Evolutionary conservation across 192 early-diverging fungal genomes (phyloP).

Genomic region (Backusella westeae): DNA sequence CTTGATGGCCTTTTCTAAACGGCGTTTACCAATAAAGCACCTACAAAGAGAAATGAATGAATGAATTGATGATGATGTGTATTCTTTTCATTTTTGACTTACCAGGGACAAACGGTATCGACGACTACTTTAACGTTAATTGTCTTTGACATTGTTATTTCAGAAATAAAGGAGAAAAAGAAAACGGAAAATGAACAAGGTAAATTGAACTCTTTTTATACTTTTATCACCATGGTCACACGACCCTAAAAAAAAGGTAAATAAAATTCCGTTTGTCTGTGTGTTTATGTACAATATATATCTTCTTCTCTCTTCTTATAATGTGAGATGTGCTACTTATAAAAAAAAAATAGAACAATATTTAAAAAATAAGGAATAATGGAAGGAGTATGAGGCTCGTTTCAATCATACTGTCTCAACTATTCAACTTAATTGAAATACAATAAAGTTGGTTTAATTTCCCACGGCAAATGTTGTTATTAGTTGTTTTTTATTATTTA

Average conservation of each 20-base stretch:
- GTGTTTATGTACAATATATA: background rate
- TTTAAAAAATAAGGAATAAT: background rate
- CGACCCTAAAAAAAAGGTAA: background rate
- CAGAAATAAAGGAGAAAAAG: background rate
- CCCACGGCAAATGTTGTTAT: too few relatives aligned
- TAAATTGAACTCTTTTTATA: background rate
- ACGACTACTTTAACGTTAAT: conserved; percentile 59
- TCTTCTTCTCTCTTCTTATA: background rate
- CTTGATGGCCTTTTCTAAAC: conserved; percentile 59
- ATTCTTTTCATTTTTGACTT: background rate
- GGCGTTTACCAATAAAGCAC: conserved; percentile 76
- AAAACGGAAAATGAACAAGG: background rate
- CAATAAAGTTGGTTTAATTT: too few relatives aligned
- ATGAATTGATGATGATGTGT: background rate
- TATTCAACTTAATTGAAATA: too few relatives aligned
- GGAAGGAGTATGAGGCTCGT: background rate
- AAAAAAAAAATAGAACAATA: too few relatives aligned
- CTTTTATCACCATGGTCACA: background rate
- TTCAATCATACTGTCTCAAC: background rate
- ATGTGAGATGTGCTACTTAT: too few relatives aligned
- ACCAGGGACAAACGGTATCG: conserved; percentile 74
- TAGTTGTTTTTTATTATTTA: too few relatives aligned
- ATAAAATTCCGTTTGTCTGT: background rate
- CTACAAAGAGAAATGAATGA: background rate
- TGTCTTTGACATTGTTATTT: conserved; percentile 23